These are phyloP conservation scores for Claviceps citrina DNA, from an alignment of 2,329 filamentous ascomycete genomes.

Conservation along the genomic window DNA sequence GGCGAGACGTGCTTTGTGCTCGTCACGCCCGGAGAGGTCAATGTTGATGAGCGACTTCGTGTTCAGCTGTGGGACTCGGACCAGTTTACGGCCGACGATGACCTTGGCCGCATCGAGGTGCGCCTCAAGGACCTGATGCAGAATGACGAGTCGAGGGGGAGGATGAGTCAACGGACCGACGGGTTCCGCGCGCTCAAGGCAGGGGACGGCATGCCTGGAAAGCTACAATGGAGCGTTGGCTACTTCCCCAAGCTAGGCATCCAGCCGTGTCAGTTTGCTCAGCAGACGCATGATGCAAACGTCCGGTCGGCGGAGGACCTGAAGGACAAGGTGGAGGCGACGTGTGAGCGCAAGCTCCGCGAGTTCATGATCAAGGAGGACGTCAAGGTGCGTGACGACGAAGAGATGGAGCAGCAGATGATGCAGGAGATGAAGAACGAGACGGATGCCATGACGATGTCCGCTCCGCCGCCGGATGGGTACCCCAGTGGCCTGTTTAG, in stretches of 20 bases:
- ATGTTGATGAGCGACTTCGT: constrained; percentile 53
- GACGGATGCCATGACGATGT: constrained; percentile 51
- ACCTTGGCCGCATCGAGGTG: constrained; percentile 57
- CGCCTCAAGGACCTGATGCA: constrained; percentile 51
- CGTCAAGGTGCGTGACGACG: constrained; percentile 35
- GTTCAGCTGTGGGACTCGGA: constrained; percentile 66
- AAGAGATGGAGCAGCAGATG: constrained; percentile 53
- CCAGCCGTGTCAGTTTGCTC: constrained; percentile 42
- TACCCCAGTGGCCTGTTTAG: constrained; percentile 53
- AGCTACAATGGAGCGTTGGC: constrained; percentile 53
- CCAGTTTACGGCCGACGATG: constrained; percentile 55
- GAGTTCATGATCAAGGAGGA: constrained; percentile 37
- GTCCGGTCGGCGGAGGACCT: constrained; percentile 43
- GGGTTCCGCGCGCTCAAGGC: constrained; percentile 49
- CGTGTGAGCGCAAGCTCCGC: constrained; percentile 46
- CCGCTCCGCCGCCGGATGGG: constrained; percentile 45
- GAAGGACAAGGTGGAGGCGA: constrained; percentile 37
- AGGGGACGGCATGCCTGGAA: constrained; percentile 53
- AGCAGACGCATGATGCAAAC: constrained; percentile 43
- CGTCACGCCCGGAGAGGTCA: constrained; percentile 54
- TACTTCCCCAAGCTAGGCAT: constrained; percentile 55
- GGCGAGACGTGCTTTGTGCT: constrained; percentile 55
- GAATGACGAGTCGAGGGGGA: constrained; percentile 40
- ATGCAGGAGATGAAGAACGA: constrained; percentile 46
- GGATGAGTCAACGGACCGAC: constrained; percentile 47